Base-by-base conservation (phyloP, 2,329 filamentous ascomycete genomes). In the Aspergillus phoenicis region DNA sequence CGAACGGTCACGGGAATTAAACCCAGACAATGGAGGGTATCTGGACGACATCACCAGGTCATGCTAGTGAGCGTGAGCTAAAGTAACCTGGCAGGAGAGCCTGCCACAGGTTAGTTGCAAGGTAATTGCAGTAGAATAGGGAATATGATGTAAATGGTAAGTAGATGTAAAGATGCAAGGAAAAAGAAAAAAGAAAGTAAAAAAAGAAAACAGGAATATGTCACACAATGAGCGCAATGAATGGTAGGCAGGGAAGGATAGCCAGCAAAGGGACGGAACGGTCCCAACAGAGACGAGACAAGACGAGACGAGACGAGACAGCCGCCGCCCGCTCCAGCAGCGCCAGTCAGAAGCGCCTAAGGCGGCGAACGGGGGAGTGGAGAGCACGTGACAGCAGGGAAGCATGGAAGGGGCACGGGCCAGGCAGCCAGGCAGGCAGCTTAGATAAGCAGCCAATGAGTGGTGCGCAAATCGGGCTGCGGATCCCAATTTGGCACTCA, bases 1-100 rank as follows among this genome's bases (percentile, higher is more conserved):
- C 26, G 89, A 91, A 66, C 90, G 84, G 70, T 91, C 89, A 71
- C 89, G 83, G 63, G 85, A 83, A 66, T 75, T 68, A 84, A 89
- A 73, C 87, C 84, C 65, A 86, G 89, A 77, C 82, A 85, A 73
- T 83, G 85, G 72, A 73, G 83, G 81, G 72, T 88, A 86, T 77
- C 88, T 88, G 70, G 86, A 84, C 67, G 85, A 83, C 72, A 81
- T 80, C 68, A 75, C 74, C 72, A 71, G 69, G 66, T 71, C 75
- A 77, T 77, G 71, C 75, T 77, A 73, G 62, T 60, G 56, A 60
- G 62, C 59, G 62, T 61, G 61, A 57, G 43, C 59, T 47, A 43
- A 55, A 59, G 45, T 41, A 65, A 63, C 63, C 66, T 63, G 67
- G 66, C 63, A 66, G 64, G 57, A 22, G 30, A 54, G 59, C 60